These are phyloP conservation scores for Diatrype stigma DNA, from an alignment of 2,329 filamentous ascomycete genomes.

Conservation along the genomic window DNA sequence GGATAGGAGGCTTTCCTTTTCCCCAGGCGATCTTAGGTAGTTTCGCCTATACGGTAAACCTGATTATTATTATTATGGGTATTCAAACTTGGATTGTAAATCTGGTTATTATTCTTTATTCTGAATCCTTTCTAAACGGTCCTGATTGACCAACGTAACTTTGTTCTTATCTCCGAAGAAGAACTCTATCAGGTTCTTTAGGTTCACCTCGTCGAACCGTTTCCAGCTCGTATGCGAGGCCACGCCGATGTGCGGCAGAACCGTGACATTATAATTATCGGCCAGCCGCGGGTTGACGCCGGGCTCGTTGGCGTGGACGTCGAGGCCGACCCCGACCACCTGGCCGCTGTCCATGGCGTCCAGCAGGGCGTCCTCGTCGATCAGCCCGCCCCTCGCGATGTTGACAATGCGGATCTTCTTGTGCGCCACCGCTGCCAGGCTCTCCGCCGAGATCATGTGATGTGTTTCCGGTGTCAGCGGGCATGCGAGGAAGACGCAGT, in stretches of 20 bases:
- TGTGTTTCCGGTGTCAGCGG: conserved; percentile 25
- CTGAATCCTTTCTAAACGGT: too few species aligned
- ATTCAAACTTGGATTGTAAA: too few species aligned
- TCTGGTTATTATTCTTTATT: too few species aligned
- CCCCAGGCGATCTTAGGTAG: too few species aligned
- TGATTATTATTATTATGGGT: too few species aligned
- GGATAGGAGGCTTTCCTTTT: too few species aligned
- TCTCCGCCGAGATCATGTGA: conserved; percentile 17
- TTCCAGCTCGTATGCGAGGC: conserved; percentile 24
- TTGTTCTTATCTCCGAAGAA: conserved; percentile 12
- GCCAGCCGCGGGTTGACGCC: conserved; percentile 23
- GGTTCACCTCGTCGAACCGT: conserved; percentile 21
- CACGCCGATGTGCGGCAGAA: conserved; percentile 27
- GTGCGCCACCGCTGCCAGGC: conserved; percentile 17
- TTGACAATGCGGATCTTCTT: conserved; percentile 30
- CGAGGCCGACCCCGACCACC: conserved; percentile 29
- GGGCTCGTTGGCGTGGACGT: conserved; percentile 33
- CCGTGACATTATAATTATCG: conserved; percentile 27
- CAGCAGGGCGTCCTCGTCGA: conserved; percentile 30
- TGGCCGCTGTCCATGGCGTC: conserved; percentile 27
- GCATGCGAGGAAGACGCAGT: conserved; percentile 29
- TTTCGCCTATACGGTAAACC: too few species aligned
- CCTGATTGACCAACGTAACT: conserved; percentile 6
- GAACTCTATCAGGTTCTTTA: conserved; percentile 22
- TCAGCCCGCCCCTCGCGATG: conserved; percentile 29